Evolutionary conservation across 2,329 filamentous ascomycete genomes (phyloP).

Genomic region (Diaporthe aspalathi): DNA sequence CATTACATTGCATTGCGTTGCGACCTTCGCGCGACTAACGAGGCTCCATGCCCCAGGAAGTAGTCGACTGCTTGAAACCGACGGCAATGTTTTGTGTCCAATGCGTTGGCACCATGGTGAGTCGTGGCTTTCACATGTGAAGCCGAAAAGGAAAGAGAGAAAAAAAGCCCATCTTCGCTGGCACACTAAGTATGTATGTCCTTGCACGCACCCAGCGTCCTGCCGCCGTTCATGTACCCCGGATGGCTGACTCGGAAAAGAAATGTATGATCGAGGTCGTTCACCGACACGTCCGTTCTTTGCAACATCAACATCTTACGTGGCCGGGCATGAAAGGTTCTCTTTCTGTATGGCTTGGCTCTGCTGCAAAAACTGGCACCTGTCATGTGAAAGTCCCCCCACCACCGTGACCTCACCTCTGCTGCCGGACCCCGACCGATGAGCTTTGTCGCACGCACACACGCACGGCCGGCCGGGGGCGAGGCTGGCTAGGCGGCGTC

Average conservation of each 20-base stretch:
- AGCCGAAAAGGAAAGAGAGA: too few species aligned
- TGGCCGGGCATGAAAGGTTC: slow-evolving; percentile 21
- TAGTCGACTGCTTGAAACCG: slow-evolving; percentile 24
- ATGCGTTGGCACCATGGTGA: background rate
- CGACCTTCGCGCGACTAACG: slow-evolving; percentile 24
- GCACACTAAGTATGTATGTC: too few species aligned
- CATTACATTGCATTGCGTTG: slow-evolving; percentile 6
- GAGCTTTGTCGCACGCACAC: background rate
- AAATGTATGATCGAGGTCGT: slow-evolving; percentile 8
- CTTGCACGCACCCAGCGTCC: slow-evolving; percentile 8
- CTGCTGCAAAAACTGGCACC: background rate
- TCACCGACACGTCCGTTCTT: slow-evolving; percentile 19
- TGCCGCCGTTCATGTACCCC: slow-evolving; percentile 21
- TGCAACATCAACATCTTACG: slow-evolving; percentile 8
- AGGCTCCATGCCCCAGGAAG: background rate
- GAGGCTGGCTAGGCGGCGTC: slow-evolving; percentile 5
- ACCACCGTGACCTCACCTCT: slow-evolving; percentile 11
- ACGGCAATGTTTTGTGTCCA: background rate
- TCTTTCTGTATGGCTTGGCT: too few species aligned
- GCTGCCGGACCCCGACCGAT: background rate
- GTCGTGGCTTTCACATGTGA: slow-evolving; percentile 21
- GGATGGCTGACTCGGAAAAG: slow-evolving; percentile 19
- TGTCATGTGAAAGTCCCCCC: slow-evolving; percentile 18
- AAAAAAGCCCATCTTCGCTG: background rate
- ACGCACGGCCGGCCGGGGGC: slow-evolving; percentile 15